phyloP scores from a whole-genome alignment of 768 basidiomycete genomes.

The Mycena amicta region DNA sequence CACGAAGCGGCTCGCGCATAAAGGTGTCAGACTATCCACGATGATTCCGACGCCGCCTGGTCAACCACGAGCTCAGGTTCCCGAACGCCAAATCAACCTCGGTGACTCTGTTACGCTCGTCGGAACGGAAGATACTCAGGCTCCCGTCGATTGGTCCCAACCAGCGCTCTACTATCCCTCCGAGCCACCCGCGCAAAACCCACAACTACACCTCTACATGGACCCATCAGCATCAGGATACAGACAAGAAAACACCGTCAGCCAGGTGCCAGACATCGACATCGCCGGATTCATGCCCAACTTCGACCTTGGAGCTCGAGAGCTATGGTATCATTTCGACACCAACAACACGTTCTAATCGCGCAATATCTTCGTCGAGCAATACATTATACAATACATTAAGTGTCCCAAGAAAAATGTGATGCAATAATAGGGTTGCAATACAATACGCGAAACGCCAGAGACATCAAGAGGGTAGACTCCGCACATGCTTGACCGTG shows the following conservation, averaged over 20 bases:
- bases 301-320: background rate
- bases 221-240: too few relatives aligned
- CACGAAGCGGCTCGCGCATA: background rate
- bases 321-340: background rate
- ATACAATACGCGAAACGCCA: too few relatives aligned
- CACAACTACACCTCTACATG: background rate
- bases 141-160: too few relatives aligned
- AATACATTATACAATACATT: background rate
- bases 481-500: slow-evolving; percentile 69
- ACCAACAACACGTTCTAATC: too few relatives aligned
- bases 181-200: too few relatives aligned
- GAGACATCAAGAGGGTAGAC: slow-evolving; percentile 25
- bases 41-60: background rate
- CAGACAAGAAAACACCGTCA: too few relatives aligned
- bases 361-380: background rate
- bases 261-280: background rate
- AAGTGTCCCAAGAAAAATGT: background rate
- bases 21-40: background rate
- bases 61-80: background rate
- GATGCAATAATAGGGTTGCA: background rate
- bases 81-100: background rate
- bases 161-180: too few relatives aligned
- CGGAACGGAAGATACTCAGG: too few relatives aligned
- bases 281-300: background rate
- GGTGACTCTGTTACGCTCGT: too few relatives aligned